Base-by-base conservation (phyloP, 2,329 filamentous ascomycete species). In the Cladophialophora psammophila region DNA sequence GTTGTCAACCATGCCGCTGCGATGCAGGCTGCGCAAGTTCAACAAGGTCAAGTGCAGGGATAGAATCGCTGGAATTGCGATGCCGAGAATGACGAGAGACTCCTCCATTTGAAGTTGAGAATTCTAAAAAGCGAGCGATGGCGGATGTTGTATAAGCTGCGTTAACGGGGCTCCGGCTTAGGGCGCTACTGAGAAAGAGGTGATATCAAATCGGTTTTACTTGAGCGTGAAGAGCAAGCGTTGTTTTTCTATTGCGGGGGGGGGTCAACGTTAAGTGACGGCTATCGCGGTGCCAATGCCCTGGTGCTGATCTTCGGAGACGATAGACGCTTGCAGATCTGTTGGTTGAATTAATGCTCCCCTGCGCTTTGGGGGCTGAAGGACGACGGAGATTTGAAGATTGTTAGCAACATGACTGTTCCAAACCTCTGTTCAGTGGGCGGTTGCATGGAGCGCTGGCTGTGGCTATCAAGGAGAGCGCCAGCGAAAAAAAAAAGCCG, bases 1-100 rank as follows among this genome's bases (percentile, higher is more conserved):
- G 92, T 94, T 64, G 87, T 96, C 68, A 85, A 90, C 71, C 87
- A 91, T 78, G 91, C 91, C 18, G 62, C 60, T 36, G 62, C 67
- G 38, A 42, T 34, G 8, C 69, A 71, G 32, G 63, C 54, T 36
- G 50, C 54, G 10, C 45, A 53, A 45, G 38, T 42, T 5, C 52
- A 66, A 36, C 59, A 57, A 38, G 40, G 38, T 26, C 63, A 60
- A 45, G 57, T 26, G 54, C 66, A 63, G 35, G 57, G 45, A 58
- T 53, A 60, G 54, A 7, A 18, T 32, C 31, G 36, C 40, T 56
- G 48, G 53, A 32, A 32, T 38, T 32, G n/a, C 20, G 31, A 35
- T 12, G 9, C n/a, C 34, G 20, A 31, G n/a, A 34, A 6, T 26
- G 34, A 35, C 26, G 7, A 15, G 18, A 35, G 42, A 31, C n/a